Evolutionary conservation across 2,329 filamentous ascomycete genomes (phyloP).

Genomic region (Diaporthe vaccinii): DNA sequence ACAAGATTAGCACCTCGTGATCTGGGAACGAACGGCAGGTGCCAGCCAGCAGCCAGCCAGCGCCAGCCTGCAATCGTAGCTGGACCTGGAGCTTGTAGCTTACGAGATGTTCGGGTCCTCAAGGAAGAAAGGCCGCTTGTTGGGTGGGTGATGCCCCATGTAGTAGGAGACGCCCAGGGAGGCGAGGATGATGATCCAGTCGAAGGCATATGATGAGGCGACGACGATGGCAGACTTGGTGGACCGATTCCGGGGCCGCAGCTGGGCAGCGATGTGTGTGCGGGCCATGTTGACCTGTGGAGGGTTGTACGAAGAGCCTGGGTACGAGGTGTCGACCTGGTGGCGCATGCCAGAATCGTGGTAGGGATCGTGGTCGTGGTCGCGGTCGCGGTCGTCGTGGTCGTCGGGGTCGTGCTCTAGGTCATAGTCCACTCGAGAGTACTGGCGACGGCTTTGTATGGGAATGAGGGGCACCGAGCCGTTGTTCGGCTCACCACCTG

Average conservation of each 20-base stretch:
- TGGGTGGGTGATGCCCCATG: slow-evolving; percentile 72
- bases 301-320: slow-evolving; percentile 4
- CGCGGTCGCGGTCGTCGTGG: slow-evolving; percentile 23
- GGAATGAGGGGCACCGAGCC: slow-evolving; percentile 39
- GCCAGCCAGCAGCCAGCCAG: background rate
- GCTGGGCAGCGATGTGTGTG: slow-evolving; percentile 32
- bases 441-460: slow-evolving; percentile 30
- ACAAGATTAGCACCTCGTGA: background rate
- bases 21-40: background rate
- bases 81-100: slow-evolving; percentile 45
- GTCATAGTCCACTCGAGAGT: slow-evolving; percentile 29
- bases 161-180: slow-evolving; percentile 71
- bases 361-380: slow-evolving; percentile 10
- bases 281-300: slow-evolving; percentile 32
- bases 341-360: slow-evolving; percentile 9
- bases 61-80: background rate
- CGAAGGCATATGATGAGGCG: slow-evolving; percentile 76
- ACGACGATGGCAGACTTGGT: slow-evolving; percentile 55
- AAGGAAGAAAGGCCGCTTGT: slow-evolving; percentile 78
- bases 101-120: slow-evolving; percentile 82
- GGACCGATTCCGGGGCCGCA: slow-evolving; percentile 36
- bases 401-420: slow-evolving; percentile 27
- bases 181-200: slow-evolving; percentile 78
- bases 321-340: slow-evolving; percentile 35
- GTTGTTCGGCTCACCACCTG: slow-evolving; percentile 26